A percentile compares a stretch with the other conserved stretches of the same genome.
These are phyloP conservation scores for Canariomyces notabilis DNA, from an alignment of 2,329 filamentous ascomycete species.

Conservation along the genomic window DNA sequence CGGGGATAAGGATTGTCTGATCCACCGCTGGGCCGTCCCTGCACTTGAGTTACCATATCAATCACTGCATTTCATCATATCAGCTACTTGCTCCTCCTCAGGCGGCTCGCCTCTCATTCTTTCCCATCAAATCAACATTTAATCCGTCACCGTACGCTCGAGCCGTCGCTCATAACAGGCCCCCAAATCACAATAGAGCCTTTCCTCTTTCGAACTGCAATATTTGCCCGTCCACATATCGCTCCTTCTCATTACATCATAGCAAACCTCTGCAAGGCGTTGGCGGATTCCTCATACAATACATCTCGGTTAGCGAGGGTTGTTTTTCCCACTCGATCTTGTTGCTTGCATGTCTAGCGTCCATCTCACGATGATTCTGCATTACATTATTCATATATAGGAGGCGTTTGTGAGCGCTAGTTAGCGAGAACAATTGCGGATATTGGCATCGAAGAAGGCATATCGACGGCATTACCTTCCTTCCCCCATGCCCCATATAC, in stretches of 20 bases:
- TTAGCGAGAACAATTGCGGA: not conserved
- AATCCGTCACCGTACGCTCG: no score
- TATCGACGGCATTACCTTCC: no score
- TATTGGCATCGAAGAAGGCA: not conserved
- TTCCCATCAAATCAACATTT: no score
- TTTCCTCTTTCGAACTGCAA: no score
- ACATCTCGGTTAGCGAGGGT: slow-evolving; percentile 1
- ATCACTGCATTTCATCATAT: no score
- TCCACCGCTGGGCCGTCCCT: no score
- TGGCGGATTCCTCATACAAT: slow-evolving; percentile 2
- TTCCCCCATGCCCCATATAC: no score
- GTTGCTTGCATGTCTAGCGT: not conserved
- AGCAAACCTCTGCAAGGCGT: slow-evolving; percentile 8
- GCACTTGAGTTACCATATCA: no score
- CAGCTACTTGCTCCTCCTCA: no score
- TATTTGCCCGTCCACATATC: not conserved
- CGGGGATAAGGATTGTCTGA: slow-evolving; percentile 30
- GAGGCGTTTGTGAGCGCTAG: not conserved
- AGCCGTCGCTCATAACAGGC: no score
- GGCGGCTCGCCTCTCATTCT: no score
- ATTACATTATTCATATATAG: not conserved
- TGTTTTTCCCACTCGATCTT: not conserved
- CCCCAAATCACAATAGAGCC: no score
- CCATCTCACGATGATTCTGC: slow-evolving; percentile 7
- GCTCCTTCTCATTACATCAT: not conserved